Evolutionary conservation across 257 asterid species (phyloP).

Genomic region (Solanum paucissectum): DNA sequence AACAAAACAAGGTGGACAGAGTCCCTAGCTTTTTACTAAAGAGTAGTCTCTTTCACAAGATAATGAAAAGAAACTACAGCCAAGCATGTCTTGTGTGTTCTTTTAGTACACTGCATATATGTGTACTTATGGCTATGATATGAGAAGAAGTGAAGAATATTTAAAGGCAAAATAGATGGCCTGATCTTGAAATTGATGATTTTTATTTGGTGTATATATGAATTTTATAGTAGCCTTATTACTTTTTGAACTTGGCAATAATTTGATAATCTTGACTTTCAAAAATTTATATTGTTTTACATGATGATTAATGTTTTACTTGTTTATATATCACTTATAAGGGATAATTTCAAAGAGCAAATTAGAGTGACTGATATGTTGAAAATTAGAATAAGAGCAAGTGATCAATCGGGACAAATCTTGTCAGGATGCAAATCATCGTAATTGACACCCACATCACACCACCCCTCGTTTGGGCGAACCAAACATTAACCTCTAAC

Average conservation of each 20-base stretch:
- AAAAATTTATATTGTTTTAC: background rate
- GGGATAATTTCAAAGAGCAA: background rate
- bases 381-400: background rate
- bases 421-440: too few relatives aligned
- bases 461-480: too few relatives aligned
- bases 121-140: background rate
- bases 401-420: background rate
- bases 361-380: background rate
- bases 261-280: background rate
- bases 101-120: background rate
- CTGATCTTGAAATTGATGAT: background rate
- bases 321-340: background rate
- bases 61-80: constrained; percentile 10
- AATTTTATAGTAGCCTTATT: background rate
- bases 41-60: constrained; percentile 24
- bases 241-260: background rate
- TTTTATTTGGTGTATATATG: background rate
- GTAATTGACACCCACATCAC: background rate
- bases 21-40: constrained; percentile 7
- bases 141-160: background rate
- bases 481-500: background rate
- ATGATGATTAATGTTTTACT: background rate
- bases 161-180: background rate
- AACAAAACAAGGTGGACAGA: background rate
- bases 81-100: constrained; percentile 3